Evolutionary conservation across 768 basidiomycete genomes (phyloP), one percentile per base, ranked within the genome.

Genomic region (Hypholoma sublateritium): DNA sequence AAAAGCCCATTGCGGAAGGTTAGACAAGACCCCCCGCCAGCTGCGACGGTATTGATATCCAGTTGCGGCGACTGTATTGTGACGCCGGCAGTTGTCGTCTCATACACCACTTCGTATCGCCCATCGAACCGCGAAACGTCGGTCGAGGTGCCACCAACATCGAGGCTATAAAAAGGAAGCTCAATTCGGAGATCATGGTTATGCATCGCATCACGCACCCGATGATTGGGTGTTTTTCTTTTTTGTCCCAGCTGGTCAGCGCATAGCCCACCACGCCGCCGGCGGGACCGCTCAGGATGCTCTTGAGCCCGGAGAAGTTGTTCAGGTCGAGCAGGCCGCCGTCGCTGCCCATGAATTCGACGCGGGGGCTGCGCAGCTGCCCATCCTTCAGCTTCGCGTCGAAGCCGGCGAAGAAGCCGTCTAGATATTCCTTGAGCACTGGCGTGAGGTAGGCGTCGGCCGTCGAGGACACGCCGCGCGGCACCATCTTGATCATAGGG

Each of bases 201-300:
- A 5, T 7, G 24, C 13, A 9, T 14, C 17, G 6, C 21, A 16
- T 24, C 17, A 78, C 86, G 14, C 66, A 91, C 88, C 93, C 93
- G 56, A 97, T 95, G 61, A 96, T 83, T 0, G 95, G 91, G 34
- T 80, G 74, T 64, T 81, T 86, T 62, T 77, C 69, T 60, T 85
- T 73, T 48, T 80, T 80, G 61, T 94, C 93, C 90, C 93, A 97
- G 64, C 92, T 94, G 3, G 93, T 95, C 62, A 94, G 74, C 0
- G 95, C 93, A 65, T 93, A 96, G 0, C 96, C 96, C 0, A 98
- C 96, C 5, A 98, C 96, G 3, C 95, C 95, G 2, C 95, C 95
- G 0, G 95, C 96, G 0, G 95, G 96, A 2, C 92, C 93, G 63
- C 91, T 94, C 36, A 97, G 72, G 60, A 98, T 95, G 60, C 90